phyloP scores from a whole-genome alignment of 352 stramenopile genomes.

The Globisporangium camurandrum region DNA sequence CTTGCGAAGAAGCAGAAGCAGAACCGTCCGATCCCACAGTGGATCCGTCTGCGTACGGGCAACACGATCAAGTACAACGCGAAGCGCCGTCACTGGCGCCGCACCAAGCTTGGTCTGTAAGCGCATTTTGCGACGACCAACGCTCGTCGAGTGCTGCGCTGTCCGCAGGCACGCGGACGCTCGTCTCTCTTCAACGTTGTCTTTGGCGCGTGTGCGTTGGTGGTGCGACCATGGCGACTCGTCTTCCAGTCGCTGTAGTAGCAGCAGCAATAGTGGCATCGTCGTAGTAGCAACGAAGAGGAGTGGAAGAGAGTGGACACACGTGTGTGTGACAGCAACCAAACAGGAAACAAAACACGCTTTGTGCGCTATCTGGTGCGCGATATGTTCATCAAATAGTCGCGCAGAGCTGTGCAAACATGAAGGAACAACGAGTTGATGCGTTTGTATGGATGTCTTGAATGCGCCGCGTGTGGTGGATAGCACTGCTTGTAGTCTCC shows the following conservation, averaged over 20 bases:
- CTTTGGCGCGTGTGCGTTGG: background rate
- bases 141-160: background rate
- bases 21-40: conserved; percentile 99
- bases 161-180: too few species aligned
- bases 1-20: conserved; percentile 99
- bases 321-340: background rate
- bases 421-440: background rate
- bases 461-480: too few species aligned
- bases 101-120: conserved; percentile 99
- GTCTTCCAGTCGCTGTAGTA: background rate
- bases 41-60: conserved; percentile 98
- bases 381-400: too few species aligned
- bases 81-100: conserved; percentile 99
- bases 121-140: conserved; percentile 14
- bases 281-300: background rate
- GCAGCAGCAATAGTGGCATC: background rate
- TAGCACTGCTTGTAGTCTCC: too few species aligned
- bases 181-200: background rate
- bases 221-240: background rate
- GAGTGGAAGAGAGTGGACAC: background rate
- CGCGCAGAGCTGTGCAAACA: too few species aligned
- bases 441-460: too few species aligned
- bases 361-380: background rate
- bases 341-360: background rate
- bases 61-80: conserved; percentile 99